A percentile compares a stretch with the other conserved stretches of the same genome.
phyloP scores from a whole-genome alignment of 805 yeast species.

The Candida broadrunensis region DNA sequence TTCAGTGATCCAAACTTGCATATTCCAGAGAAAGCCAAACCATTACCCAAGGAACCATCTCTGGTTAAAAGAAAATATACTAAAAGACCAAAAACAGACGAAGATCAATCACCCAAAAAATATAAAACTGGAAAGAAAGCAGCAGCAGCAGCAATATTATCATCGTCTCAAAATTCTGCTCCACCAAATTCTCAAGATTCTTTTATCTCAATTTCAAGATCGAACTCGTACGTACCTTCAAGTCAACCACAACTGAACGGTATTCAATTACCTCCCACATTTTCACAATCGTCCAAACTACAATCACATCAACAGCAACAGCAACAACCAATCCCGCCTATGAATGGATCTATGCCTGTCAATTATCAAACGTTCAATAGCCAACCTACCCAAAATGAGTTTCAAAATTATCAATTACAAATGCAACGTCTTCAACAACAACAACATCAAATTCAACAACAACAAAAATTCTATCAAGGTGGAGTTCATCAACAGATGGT shows the following conservation, averaged over 20 bases:
- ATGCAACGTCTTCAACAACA: constrained; percentile 26
- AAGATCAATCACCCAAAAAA: constrained; percentile 52
- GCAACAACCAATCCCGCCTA: constrained; percentile 4
- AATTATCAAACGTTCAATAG: constrained; percentile 12
- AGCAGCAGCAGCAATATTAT: constrained; percentile 2
- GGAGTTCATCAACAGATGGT: constrained; percentile 4
- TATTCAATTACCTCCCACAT: neutral
- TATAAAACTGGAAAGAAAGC: constrained; percentile 20
- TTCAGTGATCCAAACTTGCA: constrained; percentile 30
- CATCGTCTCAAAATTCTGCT: neutral
- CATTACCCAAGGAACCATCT: constrained; percentile 33
- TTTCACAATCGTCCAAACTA: constrained; percentile 1
- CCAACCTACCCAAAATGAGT: constrained; percentile 14
- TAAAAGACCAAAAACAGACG: constrained; percentile 58
- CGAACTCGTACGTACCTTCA: constrained; percentile 6
- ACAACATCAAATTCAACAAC: constrained; percentile 16
- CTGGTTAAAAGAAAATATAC: constrained; percentile 42
- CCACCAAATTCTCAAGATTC: constrained; percentile 3
- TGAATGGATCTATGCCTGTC: constrained; percentile 2
- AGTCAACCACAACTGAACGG: neutral
- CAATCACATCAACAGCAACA: neutral
- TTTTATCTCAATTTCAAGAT: constrained; percentile 4
- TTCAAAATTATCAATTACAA: constrained; percentile 20
- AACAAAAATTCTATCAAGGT: constrained; percentile 3
- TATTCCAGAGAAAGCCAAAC: constrained; percentile 34